A percentile compares a stretch with the other conserved stretches of the same genome.
Conservation (phyloP, 139 green algal species). For the Chlorella sp. region DNA sequence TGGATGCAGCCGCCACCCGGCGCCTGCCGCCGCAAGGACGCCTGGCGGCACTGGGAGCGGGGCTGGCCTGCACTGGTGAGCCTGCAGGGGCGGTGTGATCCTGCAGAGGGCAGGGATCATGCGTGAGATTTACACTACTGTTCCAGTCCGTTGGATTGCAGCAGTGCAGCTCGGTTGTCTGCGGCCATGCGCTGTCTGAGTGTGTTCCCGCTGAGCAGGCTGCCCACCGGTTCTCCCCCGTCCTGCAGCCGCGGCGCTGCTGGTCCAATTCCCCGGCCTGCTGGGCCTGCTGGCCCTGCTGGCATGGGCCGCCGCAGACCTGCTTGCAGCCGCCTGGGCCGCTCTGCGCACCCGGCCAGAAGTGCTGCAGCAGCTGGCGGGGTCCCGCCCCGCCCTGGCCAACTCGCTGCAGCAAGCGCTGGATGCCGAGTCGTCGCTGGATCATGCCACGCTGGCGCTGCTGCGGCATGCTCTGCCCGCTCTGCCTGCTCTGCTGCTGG, state of each 20-base stretch:
- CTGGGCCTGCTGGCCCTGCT: slow-evolving; percentile 25
- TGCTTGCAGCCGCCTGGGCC: neutral
- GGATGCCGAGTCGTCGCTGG: slow-evolving; percentile 43
- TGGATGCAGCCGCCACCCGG: slow-evolving; percentile 24
- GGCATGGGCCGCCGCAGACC: slow-evolving; percentile 17
- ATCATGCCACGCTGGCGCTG: slow-evolving; percentile 16
- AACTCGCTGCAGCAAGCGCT: neutral
- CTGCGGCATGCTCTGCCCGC: slow-evolving; percentile 41
- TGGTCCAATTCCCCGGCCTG: slow-evolving; percentile 9
- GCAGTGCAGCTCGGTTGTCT: neutral
- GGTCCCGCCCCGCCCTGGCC: no score
- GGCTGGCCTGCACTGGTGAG: slow-evolving; percentile 6
- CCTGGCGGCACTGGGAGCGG: slow-evolving; percentile 45
- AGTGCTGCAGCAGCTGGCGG: neutral
- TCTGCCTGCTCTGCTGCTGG: slow-evolving; percentile 54
- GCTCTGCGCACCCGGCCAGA: slow-evolving; percentile 1
- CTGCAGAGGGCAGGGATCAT: neutral
- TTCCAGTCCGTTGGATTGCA: neutral
- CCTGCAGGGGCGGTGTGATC: no score
- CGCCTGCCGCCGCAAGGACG: slow-evolving; percentile 30
- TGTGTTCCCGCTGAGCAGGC: no score
- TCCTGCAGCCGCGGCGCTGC: slow-evolving; percentile 8
- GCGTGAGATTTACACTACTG: neutral
- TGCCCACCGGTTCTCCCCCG: neutral
- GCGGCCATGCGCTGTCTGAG: no score